phyloP scores from a whole-genome alignment of 83 land plant genomes.

The Thuja plicata region DNA sequence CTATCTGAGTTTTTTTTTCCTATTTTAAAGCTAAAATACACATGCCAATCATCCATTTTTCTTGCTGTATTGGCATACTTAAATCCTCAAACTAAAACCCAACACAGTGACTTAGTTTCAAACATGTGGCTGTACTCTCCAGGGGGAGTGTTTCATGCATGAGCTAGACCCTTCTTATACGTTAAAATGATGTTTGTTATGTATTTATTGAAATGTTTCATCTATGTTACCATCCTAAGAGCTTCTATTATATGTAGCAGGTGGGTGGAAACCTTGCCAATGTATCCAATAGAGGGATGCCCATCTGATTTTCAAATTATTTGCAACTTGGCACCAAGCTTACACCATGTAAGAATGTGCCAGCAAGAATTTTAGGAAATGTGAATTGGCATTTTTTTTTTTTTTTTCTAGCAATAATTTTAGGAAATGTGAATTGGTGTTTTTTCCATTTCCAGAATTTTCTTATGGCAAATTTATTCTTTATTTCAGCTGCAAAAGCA shows the following conservation, averaged over 20 bases:
- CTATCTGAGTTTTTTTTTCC: too few species aligned
- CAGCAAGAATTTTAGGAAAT: not conserved
- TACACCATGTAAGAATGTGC: conserved; percentile 26
- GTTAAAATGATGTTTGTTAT: not conserved
- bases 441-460: not conserved
- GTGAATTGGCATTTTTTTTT: not conserved
- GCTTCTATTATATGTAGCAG: not conserved
- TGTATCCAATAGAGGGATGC: conserved; percentile 20
- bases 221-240: not conserved
- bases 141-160: too few species aligned
- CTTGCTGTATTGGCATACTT: too few species aligned
- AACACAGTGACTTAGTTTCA: too few species aligned
- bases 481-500: not conserved
- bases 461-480: not conserved
- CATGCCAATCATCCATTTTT: too few species aligned
- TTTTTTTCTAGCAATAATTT: not conserved
- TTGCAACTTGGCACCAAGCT: conserved; percentile 13
- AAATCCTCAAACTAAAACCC: too few species aligned
- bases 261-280: conserved; percentile 8
- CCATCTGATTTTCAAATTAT: conserved; percentile 18
- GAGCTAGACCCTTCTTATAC: not conserved
- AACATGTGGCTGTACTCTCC: too few species aligned
- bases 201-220: not conserved
- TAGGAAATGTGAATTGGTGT: not conserved
- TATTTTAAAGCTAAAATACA: too few species aligned